phyloP scores from a whole-genome alignment of 495 filamentous ascomycete genomes.

The Podospora pseudocomata region DNA sequence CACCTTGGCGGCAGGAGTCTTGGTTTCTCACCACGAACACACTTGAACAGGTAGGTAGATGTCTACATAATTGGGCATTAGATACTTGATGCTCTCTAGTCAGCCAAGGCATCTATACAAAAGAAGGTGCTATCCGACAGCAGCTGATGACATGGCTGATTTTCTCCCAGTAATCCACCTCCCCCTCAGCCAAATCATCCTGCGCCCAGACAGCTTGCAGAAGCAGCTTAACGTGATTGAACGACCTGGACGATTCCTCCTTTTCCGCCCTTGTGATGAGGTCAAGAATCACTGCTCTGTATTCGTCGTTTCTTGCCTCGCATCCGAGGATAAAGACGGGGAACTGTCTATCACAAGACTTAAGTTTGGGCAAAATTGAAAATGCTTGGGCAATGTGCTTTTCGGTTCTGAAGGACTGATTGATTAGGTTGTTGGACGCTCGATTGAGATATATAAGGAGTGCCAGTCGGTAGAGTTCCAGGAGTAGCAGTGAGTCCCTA shows the following conservation, averaged over 20 bases:
- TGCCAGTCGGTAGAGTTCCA: conserved; percentile 33
- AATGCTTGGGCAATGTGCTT: neutral
- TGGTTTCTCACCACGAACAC: neutral
- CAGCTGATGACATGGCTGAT: conserved; percentile 30
- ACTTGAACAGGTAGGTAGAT: too few species aligned
- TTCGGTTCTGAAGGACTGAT: conserved; percentile 18
- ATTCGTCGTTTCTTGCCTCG: conserved; percentile 37
- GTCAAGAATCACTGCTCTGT: conserved; percentile 32
- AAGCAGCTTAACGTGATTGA: conserved; percentile 27
- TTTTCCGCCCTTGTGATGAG: conserved; percentile 31
- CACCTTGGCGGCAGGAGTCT: neutral
- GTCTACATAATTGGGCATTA: too few species aligned
- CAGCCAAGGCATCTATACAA: conserved; percentile 17
- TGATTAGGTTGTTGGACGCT: conserved; percentile 23
- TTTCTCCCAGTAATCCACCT: conserved; percentile 32
- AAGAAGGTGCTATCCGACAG: conserved; percentile 30
- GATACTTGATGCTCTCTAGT: too few species aligned
- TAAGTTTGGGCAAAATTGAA: neutral
- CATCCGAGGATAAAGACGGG: conserved; percentile 41
- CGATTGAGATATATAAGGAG: conserved; percentile 34
- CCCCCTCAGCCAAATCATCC: conserved; percentile 36
- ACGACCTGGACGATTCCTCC: conserved; percentile 23
- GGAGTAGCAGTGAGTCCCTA: neutral
- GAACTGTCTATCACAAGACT: conserved; percentile 31
- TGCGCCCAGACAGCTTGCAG: conserved; percentile 38